Evolutionary conservation across 1,139 yeast species (phyloP).

Genomic region (Taphrina deformans): DNA sequence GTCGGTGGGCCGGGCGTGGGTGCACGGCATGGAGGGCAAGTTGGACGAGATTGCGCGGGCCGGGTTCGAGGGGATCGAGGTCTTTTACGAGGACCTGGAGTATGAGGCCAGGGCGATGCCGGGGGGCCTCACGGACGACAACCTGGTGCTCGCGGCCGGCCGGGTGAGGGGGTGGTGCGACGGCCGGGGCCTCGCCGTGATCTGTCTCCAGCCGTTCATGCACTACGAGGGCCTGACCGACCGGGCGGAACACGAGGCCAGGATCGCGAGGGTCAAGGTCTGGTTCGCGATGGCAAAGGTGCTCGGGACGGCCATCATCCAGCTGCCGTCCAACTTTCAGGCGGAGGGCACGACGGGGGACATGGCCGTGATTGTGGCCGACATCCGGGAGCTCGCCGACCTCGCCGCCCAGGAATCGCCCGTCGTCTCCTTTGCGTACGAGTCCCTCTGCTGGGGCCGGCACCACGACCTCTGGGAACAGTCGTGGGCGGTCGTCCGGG

Average conservation of each 20-base stretch:
- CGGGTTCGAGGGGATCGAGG: slow-evolving; percentile 2
- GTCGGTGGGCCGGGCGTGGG: slow-evolving; percentile 2
- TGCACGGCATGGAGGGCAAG: background rate
- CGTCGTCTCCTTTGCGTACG: slow-evolving; percentile 30
- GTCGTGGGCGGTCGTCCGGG: slow-evolving; percentile 23
- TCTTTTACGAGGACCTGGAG: background rate
- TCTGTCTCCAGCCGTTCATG: slow-evolving; percentile 34
- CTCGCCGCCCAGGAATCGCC: slow-evolving; percentile 13
- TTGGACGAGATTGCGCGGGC: background rate
- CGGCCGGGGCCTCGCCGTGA: slow-evolving; percentile 5
- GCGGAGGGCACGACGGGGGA: slow-evolving; percentile 19
- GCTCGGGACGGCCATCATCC: slow-evolving; percentile 25
- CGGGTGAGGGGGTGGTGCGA: slow-evolving; percentile 16
- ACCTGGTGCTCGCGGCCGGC: slow-evolving; percentile 5
- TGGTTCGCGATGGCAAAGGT: slow-evolving; percentile 31
- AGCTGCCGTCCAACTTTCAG: slow-evolving; percentile 24
- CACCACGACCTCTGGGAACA: slow-evolving; percentile 31
- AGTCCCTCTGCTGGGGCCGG: slow-evolving; percentile 33
- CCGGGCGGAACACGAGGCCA: slow-evolving; percentile 8
- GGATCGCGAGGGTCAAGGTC: slow-evolving; percentile 20
- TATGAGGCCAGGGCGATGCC: background rate
- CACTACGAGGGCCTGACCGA: slow-evolving; percentile 34
- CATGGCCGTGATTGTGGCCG: slow-evolving; percentile 27
- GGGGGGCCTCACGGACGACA: background rate
- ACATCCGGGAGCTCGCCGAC: slow-evolving; percentile 32